These are phyloP conservation scores for Leishmania lainsoni DNA, from an alignment of 208 protist genomes.

Conservation along the genomic window DNA sequence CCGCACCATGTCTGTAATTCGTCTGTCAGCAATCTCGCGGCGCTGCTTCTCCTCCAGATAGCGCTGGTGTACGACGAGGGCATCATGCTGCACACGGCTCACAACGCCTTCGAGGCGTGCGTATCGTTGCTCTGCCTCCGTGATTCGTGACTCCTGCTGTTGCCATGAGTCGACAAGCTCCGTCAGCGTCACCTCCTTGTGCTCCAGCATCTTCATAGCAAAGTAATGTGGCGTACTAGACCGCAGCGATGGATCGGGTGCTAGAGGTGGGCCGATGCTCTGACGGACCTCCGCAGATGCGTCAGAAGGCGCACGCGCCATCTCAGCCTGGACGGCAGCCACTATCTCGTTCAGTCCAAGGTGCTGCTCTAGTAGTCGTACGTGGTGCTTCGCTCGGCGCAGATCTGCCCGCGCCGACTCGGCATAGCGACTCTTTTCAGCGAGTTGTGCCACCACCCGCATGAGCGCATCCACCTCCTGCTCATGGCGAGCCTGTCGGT, in stretches of 20 bases:
- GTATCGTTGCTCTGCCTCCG: slow-evolving; percentile 41
- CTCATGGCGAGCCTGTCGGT: slow-evolving; percentile 37
- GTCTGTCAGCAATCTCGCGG: slow-evolving; percentile 72
- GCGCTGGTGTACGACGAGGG: slow-evolving; percentile 59
- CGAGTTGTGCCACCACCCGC: slow-evolving; percentile 62
- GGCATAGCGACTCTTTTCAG: slow-evolving; percentile 45
- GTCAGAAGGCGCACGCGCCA: neutral
- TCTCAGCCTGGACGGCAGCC: slow-evolving; percentile 39
- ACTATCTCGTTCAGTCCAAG: slow-evolving; percentile 66
- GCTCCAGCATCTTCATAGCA: slow-evolving; percentile 69
- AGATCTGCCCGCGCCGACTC: slow-evolving; percentile 43
- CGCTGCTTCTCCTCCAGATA: slow-evolving; percentile 80
- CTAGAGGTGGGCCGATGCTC: neutral
- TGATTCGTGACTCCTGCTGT: slow-evolving; percentile 57
- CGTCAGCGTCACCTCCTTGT: slow-evolving; percentile 77
- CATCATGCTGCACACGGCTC: slow-evolving; percentile 57
- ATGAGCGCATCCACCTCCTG: slow-evolving; percentile 70
- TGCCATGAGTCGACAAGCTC: slow-evolving; percentile 81
- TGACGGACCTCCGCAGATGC: neutral
- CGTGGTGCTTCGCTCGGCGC: slow-evolving; percentile 51
- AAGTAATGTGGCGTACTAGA: slow-evolving; percentile 71
- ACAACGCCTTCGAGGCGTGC: slow-evolving; percentile 37
- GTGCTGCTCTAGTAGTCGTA: slow-evolving; percentile 69
- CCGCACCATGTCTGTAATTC: slow-evolving; percentile 74
- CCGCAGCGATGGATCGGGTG: slow-evolving; percentile 14